Conservation (phyloP, 2,329 filamentous ascomycete genomes). For the Aspergillus versicolor region DNA sequence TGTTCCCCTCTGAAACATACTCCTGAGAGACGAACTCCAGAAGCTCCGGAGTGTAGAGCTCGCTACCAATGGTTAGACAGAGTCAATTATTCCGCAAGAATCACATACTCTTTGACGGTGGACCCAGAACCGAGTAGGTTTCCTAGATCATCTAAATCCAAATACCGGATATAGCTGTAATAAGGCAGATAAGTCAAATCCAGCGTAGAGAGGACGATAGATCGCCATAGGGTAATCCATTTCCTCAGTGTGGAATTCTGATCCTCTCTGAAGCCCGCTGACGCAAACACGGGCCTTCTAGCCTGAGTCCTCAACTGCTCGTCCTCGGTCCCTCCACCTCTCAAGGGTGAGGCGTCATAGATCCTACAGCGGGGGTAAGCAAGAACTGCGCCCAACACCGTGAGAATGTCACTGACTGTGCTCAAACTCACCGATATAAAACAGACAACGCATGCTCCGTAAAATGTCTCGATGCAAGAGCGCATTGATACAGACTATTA, state of each 20-base stretch:
- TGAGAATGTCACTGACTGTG: neutral
- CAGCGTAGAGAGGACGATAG: constrained; percentile 65
- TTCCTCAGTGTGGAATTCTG: constrained; percentile 52
- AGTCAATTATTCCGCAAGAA: neutral
- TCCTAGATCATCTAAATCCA: constrained; percentile 63
- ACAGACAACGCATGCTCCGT: constrained; percentile 22
- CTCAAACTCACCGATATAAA: constrained; percentile 25
- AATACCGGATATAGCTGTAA: constrained; percentile 63
- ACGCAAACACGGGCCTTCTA: constrained; percentile 20
- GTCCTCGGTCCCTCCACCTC: constrained; percentile 45
- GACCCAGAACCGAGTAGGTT: constrained; percentile 61
- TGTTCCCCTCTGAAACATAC: constrained; percentile 20
- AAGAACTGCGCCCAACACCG: neutral
- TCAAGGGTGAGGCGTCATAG: constrained; percentile 48
- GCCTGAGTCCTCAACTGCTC: constrained; percentile 37
- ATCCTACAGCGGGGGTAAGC: constrained; percentile 36
- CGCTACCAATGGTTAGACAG: constrained; percentile 29
- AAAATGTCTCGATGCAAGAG: constrained; percentile 24
- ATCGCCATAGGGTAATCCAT: constrained; percentile 67
- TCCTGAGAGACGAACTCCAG: constrained; percentile 18
- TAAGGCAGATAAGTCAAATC: constrained; percentile 65
- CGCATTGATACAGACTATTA: constrained; percentile 29
- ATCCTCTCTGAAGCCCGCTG: constrained; percentile 36
- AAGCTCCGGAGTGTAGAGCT: constrained; percentile 54
- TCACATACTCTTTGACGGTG: constrained; percentile 54